phyloP scores from a whole-genome alignment of 306 rosid species.

The Fragaria nilgerrensis region DNA sequence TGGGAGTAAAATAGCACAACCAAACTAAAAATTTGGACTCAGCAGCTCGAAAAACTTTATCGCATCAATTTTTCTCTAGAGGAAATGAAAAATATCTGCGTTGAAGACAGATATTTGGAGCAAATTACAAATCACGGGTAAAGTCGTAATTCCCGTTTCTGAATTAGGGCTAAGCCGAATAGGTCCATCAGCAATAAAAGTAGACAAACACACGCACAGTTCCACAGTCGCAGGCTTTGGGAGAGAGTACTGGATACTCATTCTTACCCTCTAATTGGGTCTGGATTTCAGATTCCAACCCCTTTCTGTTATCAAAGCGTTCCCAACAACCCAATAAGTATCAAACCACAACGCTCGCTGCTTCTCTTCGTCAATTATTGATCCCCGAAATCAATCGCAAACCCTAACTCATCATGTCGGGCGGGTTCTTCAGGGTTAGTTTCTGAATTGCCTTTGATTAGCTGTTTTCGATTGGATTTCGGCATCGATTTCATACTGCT shows the following conservation, averaged over 20 bases:
- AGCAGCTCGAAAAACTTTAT: too few species aligned
- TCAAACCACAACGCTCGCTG: background rate
- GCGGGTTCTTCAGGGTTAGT: constrained; percentile 92
- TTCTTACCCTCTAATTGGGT: background rate
- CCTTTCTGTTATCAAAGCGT: too few species aligned
- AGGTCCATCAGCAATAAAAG: background rate
- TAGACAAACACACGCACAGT: background rate
- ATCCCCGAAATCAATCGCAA: constrained; percentile 29
- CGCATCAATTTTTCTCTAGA: too few species aligned
- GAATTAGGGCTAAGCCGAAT: background rate
- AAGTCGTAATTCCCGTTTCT: background rate
- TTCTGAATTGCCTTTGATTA: background rate
- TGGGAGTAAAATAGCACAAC: too few species aligned
- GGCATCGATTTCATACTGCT: background rate
- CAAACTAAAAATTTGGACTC: too few species aligned
- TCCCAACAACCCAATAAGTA: too few species aligned
- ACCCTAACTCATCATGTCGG: constrained; percentile 74
- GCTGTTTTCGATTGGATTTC: constrained; percentile 5
- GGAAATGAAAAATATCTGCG: too few species aligned
- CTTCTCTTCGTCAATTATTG: constrained; percentile 1
- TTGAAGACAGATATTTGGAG: background rate
- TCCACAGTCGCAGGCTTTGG: background rate
- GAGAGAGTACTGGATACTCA: background rate
- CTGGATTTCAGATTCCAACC: background rate
- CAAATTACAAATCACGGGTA: background rate